Evolutionary conservation across 257 asterid species (phyloP).

Genomic region (Datura wrightii): DNA sequence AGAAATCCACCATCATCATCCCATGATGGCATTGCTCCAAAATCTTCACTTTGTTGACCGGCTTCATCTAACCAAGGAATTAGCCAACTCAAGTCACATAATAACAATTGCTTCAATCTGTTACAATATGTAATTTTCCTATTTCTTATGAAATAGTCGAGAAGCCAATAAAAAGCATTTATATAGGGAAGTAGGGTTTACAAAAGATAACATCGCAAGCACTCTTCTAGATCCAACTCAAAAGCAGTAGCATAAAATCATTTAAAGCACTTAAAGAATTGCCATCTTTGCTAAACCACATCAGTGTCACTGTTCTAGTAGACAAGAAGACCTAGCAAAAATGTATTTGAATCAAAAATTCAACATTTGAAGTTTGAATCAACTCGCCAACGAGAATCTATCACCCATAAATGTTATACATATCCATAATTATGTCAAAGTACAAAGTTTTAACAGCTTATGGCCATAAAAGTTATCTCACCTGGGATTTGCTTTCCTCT

Average conservation of each 20-base stretch:
- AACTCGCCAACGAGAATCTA: neutral
- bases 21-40: slow-evolving; percentile 71
- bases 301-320: neutral
- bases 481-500: slow-evolving; percentile 65
- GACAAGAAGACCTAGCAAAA: neutral
- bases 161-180: neutral
- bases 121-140: neutral
- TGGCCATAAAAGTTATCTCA: slow-evolving; percentile 39
- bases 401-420: neutral
- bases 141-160: neutral
- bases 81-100: slow-evolving; percentile 26
- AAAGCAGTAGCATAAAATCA: neutral
- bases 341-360: neutral
- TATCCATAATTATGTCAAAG: neutral
- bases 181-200: neutral
- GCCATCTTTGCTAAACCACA: neutral
- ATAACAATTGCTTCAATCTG: neutral
- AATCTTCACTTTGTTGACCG: slow-evolving; percentile 56
- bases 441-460: neutral
- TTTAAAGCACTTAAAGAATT: neutral
- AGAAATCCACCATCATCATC: slow-evolving; percentile 65
- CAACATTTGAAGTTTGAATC: neutral
- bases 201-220: neutral
- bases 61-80: slow-evolving; percentile 56
- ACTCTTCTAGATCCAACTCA: slow-evolving; percentile 18